Base-by-base conservation (phyloP, 2,329 filamentous ascomycete genomes). In the Lithohypha guttulata region DNA sequence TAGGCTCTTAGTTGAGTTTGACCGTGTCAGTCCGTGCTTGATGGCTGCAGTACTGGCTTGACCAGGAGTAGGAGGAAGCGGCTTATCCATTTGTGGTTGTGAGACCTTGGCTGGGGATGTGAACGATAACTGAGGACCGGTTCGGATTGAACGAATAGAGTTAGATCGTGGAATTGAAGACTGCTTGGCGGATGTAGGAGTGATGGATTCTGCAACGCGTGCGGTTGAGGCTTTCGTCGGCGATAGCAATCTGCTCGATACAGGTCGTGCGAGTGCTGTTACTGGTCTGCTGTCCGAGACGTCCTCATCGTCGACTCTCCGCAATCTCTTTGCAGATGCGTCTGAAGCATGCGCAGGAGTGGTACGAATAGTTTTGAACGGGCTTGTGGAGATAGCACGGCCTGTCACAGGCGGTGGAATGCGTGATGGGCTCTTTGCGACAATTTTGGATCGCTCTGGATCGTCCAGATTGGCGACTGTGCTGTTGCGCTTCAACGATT, bases 141-240 rank as follows among this genome's bases (percentile, higher is more conserved):
- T n/a, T n/a, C n/a, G n/a, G n/a, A n/a, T n/a, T n/a, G n/a, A n/a
- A n/a, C n/a, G n/a, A n/a, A 69, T 69, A 6, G 73, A 64, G 3
- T 69, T 62, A n/a, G 69, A 69, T 14, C 59, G 59, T 13, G 59
- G 51, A 15, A 73, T 60, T 13, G 34, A 27, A 7, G 75, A 74
- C 33, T 68, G 72, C 38, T 53, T 53, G 19, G 20, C 33, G 2
- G 50, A 68, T 13, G n/a, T n/a, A n/a, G n/a, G n/a, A n/a, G 64
- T 68, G 15, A 64, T 64, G 30, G 72, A 62, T 48, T 68, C 76
- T 39, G 69, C 61, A 32, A 70, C 62, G 29, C 79, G 77, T 22
- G 77, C 74, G 36, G 83, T 59, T 1, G 82, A 84, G 6, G 84
- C 67, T 57, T 84, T 85, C 6, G 83, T 91, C 0, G 86, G 85